Conservation (phyloP, 2,329 filamentous ascomycete species). For the Diaporthe australafricana region DNA sequence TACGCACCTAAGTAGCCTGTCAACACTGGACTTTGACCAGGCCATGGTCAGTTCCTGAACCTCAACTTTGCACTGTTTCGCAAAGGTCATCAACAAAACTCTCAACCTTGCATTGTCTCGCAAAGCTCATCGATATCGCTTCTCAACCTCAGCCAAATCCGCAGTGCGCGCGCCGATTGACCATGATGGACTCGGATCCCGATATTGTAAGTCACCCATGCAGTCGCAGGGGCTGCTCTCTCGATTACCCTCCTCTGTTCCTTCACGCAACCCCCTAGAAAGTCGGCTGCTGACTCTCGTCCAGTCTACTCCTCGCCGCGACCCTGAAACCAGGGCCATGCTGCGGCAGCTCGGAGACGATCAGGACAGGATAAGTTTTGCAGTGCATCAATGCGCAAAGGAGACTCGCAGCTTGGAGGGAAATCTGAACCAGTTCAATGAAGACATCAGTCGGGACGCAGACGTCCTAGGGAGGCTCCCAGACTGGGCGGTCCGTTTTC, state of each 20-base stretch:
- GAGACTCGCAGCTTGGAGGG: too few species aligned
- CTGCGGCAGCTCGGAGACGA: too few species aligned
- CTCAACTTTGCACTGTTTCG: too few species aligned
- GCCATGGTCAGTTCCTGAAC: background rate
- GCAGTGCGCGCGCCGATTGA: background rate
- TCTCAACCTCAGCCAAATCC: background rate
- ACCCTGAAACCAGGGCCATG: too few species aligned
- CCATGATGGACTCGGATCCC: background rate
- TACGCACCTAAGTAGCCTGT: too few species aligned
- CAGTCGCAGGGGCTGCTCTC: background rate
- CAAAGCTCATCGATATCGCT: background rate
- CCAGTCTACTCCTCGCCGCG: background rate
- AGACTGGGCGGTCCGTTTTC: too few species aligned
- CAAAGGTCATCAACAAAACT: too few species aligned
- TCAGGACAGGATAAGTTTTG: too few species aligned
- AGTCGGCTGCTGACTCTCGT: background rate
- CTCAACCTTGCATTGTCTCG: background rate
- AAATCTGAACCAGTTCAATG: too few species aligned
- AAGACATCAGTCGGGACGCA: too few species aligned
- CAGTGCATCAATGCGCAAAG: too few species aligned
- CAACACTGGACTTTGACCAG: background rate
- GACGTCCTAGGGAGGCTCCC: too few species aligned
- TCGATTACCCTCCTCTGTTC: background rate
- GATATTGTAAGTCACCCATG: background rate
- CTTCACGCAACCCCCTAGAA: background rate